phyloP scores from a whole-genome alignment of 768 basidiomycete genomes.

The Mycena olivaceomarginata region DNA sequence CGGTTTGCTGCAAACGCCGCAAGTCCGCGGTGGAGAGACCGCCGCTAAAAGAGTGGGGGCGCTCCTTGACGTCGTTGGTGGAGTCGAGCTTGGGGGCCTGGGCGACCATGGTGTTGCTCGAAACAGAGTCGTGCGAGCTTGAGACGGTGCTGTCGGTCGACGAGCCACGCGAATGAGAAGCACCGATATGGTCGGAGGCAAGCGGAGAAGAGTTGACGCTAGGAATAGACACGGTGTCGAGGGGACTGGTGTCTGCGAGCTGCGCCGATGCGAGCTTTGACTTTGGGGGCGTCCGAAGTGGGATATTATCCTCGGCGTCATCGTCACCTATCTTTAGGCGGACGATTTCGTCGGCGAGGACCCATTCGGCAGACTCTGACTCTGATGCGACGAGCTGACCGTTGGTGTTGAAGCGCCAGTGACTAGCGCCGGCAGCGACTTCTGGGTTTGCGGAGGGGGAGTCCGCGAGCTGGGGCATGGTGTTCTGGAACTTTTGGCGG shows the following conservation, averaged over 20 bases:
- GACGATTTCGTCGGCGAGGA: constrained; percentile 83
- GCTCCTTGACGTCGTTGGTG: constrained; percentile 78
- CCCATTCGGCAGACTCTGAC: constrained; percentile 75
- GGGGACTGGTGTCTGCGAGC: constrained; percentile 79
- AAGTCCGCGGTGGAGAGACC: constrained; percentile 85
- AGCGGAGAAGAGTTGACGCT: constrained; percentile 87
- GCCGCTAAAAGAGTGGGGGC: constrained; percentile 89
- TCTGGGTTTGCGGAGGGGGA: constrained; percentile 62
- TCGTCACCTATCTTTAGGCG: constrained; percentile 80
- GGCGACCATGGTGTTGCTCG: constrained; percentile 75
- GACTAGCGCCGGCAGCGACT: constrained; percentile 61
- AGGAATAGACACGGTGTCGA: constrained; percentile 83
- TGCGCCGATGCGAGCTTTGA: constrained; percentile 75
- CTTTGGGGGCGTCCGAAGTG: constrained; percentile 82
- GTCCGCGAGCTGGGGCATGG: constrained; percentile 71
- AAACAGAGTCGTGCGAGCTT: constrained; percentile 74
- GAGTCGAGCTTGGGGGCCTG: constrained; percentile 72
- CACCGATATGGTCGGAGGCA: constrained; percentile 76
- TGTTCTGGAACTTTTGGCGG: constrained; percentile 60
- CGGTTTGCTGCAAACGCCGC: constrained; percentile 84
- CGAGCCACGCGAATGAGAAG: constrained; percentile 88
- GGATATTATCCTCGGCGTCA: constrained; percentile 71
- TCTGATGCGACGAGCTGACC: constrained; percentile 80
- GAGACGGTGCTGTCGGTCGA: constrained; percentile 86
- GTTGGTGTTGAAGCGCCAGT: constrained; percentile 80